phyloP scores from a whole-genome alignment of 176 grass and related monocot genomes.

The Aegilops longissima region DNA sequence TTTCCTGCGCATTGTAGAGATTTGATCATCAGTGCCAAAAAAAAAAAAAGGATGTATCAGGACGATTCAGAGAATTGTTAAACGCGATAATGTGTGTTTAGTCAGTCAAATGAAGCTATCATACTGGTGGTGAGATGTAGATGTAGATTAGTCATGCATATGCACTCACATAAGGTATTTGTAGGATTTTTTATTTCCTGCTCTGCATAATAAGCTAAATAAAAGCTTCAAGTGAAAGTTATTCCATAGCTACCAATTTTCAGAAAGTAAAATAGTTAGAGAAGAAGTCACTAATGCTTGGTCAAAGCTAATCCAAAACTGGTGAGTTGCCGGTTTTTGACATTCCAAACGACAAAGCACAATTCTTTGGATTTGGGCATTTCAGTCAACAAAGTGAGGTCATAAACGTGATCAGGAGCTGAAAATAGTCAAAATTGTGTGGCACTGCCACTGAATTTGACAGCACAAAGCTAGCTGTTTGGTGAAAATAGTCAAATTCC shows the following conservation, averaged over 20 bases:
- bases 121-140: neutral
- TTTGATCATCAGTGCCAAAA: neutral
- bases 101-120: constrained; percentile 19
- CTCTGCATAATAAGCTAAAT: neutral
- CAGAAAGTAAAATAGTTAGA: neutral
- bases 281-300: constrained; percentile 12
- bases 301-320: constrained; percentile 13
- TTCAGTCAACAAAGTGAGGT: constrained; percentile 13
- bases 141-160: neutral
- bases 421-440: constrained; percentile 14
- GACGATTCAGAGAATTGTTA: neutral
- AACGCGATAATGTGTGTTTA: neutral
- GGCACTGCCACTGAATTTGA: neutral
- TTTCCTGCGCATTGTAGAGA: constrained; percentile 43
- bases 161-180: neutral
- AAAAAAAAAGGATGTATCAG: neutral
- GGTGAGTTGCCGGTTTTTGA: constrained; percentile 19
- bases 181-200: neutral
- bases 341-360: neutral
- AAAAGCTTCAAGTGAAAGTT: neutral
- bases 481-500: neutral
- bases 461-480: neutral
- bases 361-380: neutral
- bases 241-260: neutral
- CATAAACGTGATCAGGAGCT: neutral